These are phyloP conservation scores for Plasmodium gallinaceum DNA, from an alignment of 169 alveolate species.

Conservation along the genomic window DNA sequence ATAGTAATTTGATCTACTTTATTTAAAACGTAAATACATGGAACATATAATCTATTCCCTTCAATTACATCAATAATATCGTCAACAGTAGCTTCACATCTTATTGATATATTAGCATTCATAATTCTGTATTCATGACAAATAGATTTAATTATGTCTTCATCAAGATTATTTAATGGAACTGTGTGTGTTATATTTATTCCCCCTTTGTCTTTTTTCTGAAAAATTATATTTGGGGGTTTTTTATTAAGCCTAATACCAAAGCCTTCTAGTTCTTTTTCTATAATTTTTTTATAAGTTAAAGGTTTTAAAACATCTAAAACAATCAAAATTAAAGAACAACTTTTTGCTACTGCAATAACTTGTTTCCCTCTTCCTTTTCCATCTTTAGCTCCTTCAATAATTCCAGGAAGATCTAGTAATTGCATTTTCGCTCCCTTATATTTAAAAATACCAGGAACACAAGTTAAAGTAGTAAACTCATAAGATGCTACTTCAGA, in stretches of 20 bases:
- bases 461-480: constrained; percentile 99
- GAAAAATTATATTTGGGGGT: constrained; percentile 93
- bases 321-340: constrained; percentile 94
- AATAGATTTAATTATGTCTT: constrained; percentile 86
- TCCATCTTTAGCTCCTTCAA: constrained; percentile 98
- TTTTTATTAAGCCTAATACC: constrained; percentile 96
- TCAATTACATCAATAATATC: constrained; percentile 98
- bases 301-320: constrained; percentile 96
- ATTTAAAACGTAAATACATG: constrained; percentile 95
- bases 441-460: constrained; percentile 95
- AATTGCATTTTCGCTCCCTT: constrained; percentile 97
- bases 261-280: constrained; percentile 97
- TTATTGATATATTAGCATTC: constrained; percentile 94
- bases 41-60: constrained; percentile 95
- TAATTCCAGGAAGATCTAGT: constrained; percentile 97
- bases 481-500: constrained; percentile 99
- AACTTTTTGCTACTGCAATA: constrained; percentile 98
- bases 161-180: constrained; percentile 84
- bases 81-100: constrained; percentile 97
- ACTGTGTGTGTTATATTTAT: constrained; percentile 87
- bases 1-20: constrained; percentile 94
- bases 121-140: constrained; percentile 95
- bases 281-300: constrained; percentile 94
- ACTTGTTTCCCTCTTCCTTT: constrained; percentile 98
- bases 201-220: constrained; percentile 87